These are phyloP conservation scores for Hanseniaspora vineae DNA, from an alignment of 805 yeast species.

Conservation along the genomic window DNA sequence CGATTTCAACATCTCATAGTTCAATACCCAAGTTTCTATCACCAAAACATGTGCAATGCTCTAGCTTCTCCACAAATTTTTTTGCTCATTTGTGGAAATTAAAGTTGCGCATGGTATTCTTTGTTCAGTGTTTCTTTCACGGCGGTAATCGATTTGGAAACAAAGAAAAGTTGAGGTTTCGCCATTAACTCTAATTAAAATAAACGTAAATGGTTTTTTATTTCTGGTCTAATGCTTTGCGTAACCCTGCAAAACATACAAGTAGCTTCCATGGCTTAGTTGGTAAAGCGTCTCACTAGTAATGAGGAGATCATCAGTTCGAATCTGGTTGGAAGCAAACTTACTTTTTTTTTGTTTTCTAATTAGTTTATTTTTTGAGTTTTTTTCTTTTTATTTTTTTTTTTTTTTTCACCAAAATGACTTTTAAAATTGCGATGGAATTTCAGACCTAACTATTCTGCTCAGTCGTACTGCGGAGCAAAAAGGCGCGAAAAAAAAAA, in stretches of 20 bases:
- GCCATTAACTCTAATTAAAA: too few species aligned
- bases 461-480: not conserved
- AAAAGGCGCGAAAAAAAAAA: not conserved
- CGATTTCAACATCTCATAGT: too few species aligned
- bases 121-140: too few species aligned
- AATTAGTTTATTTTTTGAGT: not conserved
- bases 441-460: not conserved
- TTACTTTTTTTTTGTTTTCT: constrained; percentile 1
- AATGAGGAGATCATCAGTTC: constrained; percentile 75
- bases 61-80: too few species aligned
- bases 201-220: too few species aligned
- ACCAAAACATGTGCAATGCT: too few species aligned
- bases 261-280: constrained; percentile 40
- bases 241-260: not conserved
- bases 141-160: too few species aligned
- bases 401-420: not conserved
- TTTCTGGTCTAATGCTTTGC: too few species aligned
- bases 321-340: constrained; percentile 55
- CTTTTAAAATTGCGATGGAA: not conserved
- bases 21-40: too few species aligned
- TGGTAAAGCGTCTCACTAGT: constrained; percentile 81
- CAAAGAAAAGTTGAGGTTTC: too few species aligned
- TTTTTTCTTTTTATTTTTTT: constrained; percentile 3
- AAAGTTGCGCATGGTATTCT: too few species aligned
- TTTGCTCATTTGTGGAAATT: too few species aligned